Conservation (phyloP, 257 asterid species). For the Scutellaria baicalensis region DNA sequence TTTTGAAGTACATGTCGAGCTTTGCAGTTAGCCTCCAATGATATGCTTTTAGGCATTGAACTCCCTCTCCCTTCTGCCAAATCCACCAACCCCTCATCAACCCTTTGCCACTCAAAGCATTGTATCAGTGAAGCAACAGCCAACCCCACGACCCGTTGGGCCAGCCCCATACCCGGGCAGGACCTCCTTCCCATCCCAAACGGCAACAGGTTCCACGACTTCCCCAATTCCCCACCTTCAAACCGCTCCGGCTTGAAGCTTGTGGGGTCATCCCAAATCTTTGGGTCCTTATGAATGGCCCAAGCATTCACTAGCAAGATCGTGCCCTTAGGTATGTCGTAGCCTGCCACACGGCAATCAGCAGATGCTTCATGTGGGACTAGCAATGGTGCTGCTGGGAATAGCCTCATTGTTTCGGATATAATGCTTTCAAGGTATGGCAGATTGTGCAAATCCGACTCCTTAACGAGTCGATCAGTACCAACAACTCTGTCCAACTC, state of each 20-base stretch:
- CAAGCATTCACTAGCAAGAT: slow-evolving; percentile 54
- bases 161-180: slow-evolving; percentile 60
- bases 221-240: slow-evolving; percentile 17
- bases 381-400: slow-evolving; percentile 45
- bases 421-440: slow-evolving; percentile 43
- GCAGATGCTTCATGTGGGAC: slow-evolving; percentile 52
- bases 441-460: slow-evolving; percentile 42
- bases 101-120: slow-evolving; percentile 53
- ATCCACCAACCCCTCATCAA: slow-evolving; percentile 29
- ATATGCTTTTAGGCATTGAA: slow-evolving; percentile 31
- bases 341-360: slow-evolving; percentile 41
- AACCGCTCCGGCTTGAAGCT: slow-evolving; percentile 56
- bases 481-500: slow-evolving; percentile 49
- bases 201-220: slow-evolving; percentile 30
- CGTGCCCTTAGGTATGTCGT: slow-evolving; percentile 48
- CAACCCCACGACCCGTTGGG: slow-evolving; percentile 43
- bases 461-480: slow-evolving; percentile 29
- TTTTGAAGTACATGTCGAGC: slow-evolving; percentile 17
- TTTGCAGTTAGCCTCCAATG: slow-evolving; percentile 40
- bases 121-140: slow-evolving; percentile 43
- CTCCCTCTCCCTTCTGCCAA: slow-evolving; percentile 44
- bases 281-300: slow-evolving; percentile 63
- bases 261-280: slow-evolving; percentile 43
- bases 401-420: slow-evolving; percentile 40
- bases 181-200: slow-evolving; percentile 78